Evolutionary conservation across 768 basidiomycete species (phyloP).

Genomic region (Rhodocollybia butyracea): DNA sequence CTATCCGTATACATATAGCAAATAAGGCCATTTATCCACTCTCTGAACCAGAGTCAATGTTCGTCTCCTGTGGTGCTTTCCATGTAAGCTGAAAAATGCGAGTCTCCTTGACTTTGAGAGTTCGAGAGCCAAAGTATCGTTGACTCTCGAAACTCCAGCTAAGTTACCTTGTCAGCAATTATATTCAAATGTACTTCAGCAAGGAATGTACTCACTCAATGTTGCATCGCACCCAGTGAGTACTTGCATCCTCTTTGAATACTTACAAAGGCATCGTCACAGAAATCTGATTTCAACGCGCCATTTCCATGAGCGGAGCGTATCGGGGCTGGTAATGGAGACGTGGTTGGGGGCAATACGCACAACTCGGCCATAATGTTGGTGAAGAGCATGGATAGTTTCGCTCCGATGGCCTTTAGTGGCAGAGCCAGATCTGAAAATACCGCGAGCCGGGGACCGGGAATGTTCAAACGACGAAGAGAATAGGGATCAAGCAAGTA

Average conservation of each 20-base stretch:
- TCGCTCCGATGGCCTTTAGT: constrained; percentile 73
- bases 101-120: constrained; percentile 48
- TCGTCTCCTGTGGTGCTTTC: constrained; percentile 31
- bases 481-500: not conserved
- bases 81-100: constrained; percentile 40
- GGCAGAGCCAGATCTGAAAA: constrained; percentile 74
- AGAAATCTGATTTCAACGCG: constrained; percentile 77
- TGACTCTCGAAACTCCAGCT: constrained; percentile 70
- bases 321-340: constrained; percentile 74
- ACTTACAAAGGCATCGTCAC: constrained; percentile 76
- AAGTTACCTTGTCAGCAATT: not conserved
- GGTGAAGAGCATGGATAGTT: constrained; percentile 67
- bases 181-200: not conserved
- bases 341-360: constrained; percentile 77
- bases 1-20: too few species aligned
- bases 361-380: constrained; percentile 72
- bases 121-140: constrained; percentile 61
- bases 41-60: constrained; percentile 14
- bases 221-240: constrained; percentile 62
- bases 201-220: constrained; percentile 38
- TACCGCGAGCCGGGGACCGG: constrained; percentile 70
- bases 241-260: constrained; percentile 56
- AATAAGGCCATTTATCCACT: too few species aligned
- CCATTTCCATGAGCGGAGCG: constrained; percentile 81
- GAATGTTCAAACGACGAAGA: constrained; percentile 38